Conservation (phyloP, 441 rosid genomes). For the Brassica hybrid region DNA sequence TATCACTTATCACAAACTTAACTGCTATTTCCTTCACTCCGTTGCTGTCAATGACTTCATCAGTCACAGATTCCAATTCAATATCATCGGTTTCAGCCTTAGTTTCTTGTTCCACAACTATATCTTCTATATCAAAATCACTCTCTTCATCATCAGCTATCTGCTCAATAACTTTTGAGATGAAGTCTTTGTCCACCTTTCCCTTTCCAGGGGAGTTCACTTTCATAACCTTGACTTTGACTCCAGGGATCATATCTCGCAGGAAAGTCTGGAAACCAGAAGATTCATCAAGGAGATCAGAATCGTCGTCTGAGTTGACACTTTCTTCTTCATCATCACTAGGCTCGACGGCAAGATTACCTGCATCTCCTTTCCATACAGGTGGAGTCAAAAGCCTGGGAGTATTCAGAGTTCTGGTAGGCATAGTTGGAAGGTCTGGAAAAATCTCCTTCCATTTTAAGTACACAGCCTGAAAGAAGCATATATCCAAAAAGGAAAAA, state of each 20-base stretch:
- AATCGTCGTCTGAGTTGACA: constrained; percentile 66
- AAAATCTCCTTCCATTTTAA: constrained; percentile 62
- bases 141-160: constrained; percentile 73
- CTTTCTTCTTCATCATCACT: constrained; percentile 67
- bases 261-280: constrained; percentile 78
- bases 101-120: constrained; percentile 52
- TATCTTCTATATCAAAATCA: constrained; percentile 60
- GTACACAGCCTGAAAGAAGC: constrained; percentile 76
- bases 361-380: constrained; percentile 61
- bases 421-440: constrained; percentile 53
- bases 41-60: constrained; percentile 64
- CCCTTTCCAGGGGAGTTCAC: constrained; percentile 77
- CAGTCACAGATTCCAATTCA: constrained; percentile 59
- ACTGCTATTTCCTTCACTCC: constrained; percentile 72
- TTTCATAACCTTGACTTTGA: constrained; percentile 86
- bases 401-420: constrained; percentile 52
- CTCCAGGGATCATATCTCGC: constrained; percentile 91
- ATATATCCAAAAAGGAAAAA: neutral
- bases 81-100: constrained; percentile 64
- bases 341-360: constrained; percentile 56
- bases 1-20: constrained; percentile 80
- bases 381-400: constrained; percentile 52
- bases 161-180: constrained; percentile 87
- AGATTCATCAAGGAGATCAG: constrained; percentile 76
- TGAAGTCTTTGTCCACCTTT: constrained; percentile 81